phyloP scores from a whole-genome alignment of 164 flowering plant genomes.

The Houttuynia cordata region DNA sequence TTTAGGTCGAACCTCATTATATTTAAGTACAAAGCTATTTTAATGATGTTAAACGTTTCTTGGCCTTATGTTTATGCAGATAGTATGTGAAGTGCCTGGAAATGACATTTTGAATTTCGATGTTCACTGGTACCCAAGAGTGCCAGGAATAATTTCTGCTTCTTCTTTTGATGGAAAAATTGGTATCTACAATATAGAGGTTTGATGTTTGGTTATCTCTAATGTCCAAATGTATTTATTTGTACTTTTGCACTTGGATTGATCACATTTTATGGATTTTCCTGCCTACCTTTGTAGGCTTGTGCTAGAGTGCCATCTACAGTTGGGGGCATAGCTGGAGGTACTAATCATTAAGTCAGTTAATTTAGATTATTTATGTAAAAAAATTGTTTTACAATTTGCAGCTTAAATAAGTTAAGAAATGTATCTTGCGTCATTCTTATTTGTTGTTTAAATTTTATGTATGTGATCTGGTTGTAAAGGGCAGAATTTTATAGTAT shows the following conservation, averaged over 20 bases:
- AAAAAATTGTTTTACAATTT: too few relatives aligned
- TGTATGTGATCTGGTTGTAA: too few relatives aligned
- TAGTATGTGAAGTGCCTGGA: conserved; percentile 77
- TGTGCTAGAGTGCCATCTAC: conserved; percentile 54
- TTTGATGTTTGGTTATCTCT: conserved; percentile 7
- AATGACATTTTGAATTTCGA: conserved; percentile 93
- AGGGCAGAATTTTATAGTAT: too few relatives aligned
- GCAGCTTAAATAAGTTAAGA: too few relatives aligned
- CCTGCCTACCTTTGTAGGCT: conserved; percentile 37
- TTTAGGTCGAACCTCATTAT: not conserved
- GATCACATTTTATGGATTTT: not conserved
- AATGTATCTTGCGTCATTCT: too few relatives aligned
- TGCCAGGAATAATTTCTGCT: conserved; percentile 91
- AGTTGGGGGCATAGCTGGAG: conserved; percentile 56
- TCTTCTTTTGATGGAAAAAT: conserved; percentile 98
- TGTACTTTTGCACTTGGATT: too few relatives aligned
- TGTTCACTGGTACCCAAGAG: conserved; percentile 92
- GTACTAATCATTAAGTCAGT: not conserved
- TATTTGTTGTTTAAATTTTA: too few relatives aligned
- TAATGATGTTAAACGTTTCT: conserved; percentile 6
- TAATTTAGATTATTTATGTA: not conserved
- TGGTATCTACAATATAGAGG: conserved; percentile 94
- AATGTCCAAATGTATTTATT: not conserved
- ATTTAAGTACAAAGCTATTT: not conserved
- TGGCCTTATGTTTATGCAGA: conserved; percentile 29